Evolutionary conservation across 2,329 filamentous ascomycete species (phyloP).

Genomic region (Colletotrichum melonis): DNA sequence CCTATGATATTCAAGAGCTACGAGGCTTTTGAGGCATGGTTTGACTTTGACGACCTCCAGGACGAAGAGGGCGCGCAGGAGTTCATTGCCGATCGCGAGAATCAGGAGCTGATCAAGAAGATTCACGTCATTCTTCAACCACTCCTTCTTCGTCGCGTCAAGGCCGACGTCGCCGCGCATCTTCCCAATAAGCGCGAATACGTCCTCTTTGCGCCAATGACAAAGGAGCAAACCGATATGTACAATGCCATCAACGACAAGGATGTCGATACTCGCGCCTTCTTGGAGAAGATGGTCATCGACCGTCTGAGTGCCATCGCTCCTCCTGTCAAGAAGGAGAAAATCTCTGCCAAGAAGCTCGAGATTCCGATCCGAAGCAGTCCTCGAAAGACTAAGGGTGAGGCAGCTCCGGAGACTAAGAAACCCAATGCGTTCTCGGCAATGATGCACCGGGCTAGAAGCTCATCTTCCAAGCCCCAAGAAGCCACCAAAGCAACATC

Average conservation of each 20-base stretch:
- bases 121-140: slow-evolving; percentile 95
- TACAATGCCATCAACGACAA: slow-evolving; percentile 76
- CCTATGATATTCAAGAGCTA: slow-evolving; percentile 94
- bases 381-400: slow-evolving; percentile 45
- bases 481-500: slow-evolving; percentile 33
- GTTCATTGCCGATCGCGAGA: slow-evolving; percentile 80
- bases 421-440: slow-evolving; percentile 61
- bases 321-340: slow-evolving; percentile 47
- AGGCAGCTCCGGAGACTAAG: slow-evolving; percentile 35
- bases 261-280: slow-evolving; percentile 73
- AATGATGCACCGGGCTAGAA: slow-evolving; percentile 57
- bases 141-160: slow-evolving; percentile 86
- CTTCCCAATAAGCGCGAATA: slow-evolving; percentile 98
- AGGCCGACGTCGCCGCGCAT: slow-evolving; percentile 90
- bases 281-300: slow-evolving; percentile 82
- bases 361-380: slow-evolving; percentile 51
- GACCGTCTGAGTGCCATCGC: slow-evolving; percentile 65
- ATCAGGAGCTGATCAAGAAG: slow-evolving; percentile 68
- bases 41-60: slow-evolving; percentile 93
- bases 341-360: slow-evolving; percentile 36
- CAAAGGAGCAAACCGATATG: slow-evolving; percentile 88
- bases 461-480: slow-evolving; percentile 38
- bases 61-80: slow-evolving; percentile 84
- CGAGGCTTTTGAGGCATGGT: slow-evolving; percentile 94
- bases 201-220: slow-evolving; percentile 92